Evolutionary conservation across 2,329 filamentous ascomycete genomes (phyloP).

Genomic region (Colletotrichum endophyticum): DNA sequence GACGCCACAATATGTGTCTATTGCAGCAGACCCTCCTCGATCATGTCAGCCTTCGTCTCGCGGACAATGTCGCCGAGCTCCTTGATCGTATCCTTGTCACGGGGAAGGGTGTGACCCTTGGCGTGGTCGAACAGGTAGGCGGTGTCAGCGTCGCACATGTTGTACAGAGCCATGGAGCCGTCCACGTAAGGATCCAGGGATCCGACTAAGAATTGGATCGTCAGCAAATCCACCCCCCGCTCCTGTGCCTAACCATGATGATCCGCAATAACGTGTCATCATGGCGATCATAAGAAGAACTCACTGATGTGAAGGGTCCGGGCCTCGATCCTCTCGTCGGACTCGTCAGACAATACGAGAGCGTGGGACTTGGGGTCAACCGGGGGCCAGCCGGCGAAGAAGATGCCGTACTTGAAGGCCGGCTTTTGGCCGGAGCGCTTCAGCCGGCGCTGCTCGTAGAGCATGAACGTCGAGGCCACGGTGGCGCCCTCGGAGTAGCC

Average conservation of each 20-base stretch:
- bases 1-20: not conserved
- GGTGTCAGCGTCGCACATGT: conserved; percentile 64
- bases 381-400: conserved; percentile 61
- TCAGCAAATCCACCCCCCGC: conserved; percentile 14
- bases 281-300: conserved; percentile 22
- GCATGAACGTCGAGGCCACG: conserved; percentile 55
- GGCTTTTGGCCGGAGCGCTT: conserved; percentile 26
- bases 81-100: conserved; percentile 52
- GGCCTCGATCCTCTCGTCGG: conserved; percentile 53
- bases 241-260: not conserved
- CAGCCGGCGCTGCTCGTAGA: conserved; percentile 50
- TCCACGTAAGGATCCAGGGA: conserved; percentile 65
- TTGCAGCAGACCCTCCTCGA: conserved; percentile 11
- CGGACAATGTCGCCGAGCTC: conserved; percentile 51
- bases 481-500: conserved; percentile 67
- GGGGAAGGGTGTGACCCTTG: conserved; percentile 67
- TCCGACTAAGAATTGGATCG: conserved; percentile 40
- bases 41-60: conserved; percentile 23
- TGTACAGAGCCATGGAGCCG: conserved; percentile 65
- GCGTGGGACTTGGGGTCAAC: conserved; percentile 45
- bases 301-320: conserved; percentile 57
- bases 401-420: conserved; percentile 52
- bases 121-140: conserved; percentile 69
- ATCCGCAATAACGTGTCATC: not conserved
- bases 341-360: conserved; percentile 54